Percentiles rank a stretch among this genome's conserved stretches.
Evolutionary conservation across 108 stramenopile genomes (phyloP).

Genomic region (Thalassiosira profunda): DNA sequence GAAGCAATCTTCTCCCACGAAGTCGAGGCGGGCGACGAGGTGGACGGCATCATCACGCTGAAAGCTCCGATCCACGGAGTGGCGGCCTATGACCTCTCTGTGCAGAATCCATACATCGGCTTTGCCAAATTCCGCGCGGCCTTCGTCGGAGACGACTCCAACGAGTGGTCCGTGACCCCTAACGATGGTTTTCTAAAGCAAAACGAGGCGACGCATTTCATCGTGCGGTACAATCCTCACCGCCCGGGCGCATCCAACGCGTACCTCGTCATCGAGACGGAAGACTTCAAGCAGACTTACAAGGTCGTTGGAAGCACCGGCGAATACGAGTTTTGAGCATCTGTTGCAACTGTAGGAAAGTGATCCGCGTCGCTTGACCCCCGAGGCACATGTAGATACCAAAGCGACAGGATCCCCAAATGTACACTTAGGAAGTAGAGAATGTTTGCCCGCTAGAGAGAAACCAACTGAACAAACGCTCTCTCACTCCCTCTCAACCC

Average conservation of each 20-base stretch:
- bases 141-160: slow-evolving; percentile 63
- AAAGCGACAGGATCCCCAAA: no score
- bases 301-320: slow-evolving; percentile 76
- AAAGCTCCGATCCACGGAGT: slow-evolving; percentile 52
- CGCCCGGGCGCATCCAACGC: slow-evolving; percentile 62
- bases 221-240: slow-evolving; percentile 69
- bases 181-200: slow-evolving; percentile 67
- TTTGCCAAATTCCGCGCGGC: slow-evolving; percentile 87
- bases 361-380: no score
- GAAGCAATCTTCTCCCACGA: slow-evolving; percentile 6
- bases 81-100: slow-evolving; percentile 60
- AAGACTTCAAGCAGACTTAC: slow-evolving; percentile 88
- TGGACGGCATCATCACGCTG: slow-evolving; percentile 69
- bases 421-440: no score
- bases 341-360: no score
- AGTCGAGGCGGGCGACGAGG: slow-evolving; percentile 41
- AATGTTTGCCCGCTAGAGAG: no score
- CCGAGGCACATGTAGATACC: no score
- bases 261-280: slow-evolving; percentile 82
- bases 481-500: no score
- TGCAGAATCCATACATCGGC: slow-evolving; percentile 88
- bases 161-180: slow-evolving; percentile 70
- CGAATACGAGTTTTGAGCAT: slow-evolving; percentile 44
- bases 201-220: slow-evolving; percentile 64
- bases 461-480: no score